Evolutionary conservation across 441 rosid genomes (phyloP).

Genomic region (Mallotus repandus): DNA sequence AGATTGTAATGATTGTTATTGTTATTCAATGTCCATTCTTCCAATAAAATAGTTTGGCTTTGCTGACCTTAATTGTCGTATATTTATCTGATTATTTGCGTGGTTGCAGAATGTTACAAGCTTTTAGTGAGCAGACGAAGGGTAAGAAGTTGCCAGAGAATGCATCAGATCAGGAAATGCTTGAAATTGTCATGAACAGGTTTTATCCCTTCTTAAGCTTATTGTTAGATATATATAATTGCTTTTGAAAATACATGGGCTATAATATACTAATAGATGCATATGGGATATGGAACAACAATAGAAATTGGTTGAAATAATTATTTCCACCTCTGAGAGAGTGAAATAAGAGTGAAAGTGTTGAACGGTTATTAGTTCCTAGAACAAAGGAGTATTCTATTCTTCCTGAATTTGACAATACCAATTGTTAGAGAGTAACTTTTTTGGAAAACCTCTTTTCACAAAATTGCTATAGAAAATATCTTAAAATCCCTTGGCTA

Average conservation of each 20-base stretch:
- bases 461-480: neutral
- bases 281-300: slow-evolving; percentile 4
- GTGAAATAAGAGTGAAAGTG: neutral
- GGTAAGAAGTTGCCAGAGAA: slow-evolving; percentile 66
- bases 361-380: no score
- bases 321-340: slow-evolving; percentile 1
- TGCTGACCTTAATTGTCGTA: neutral
- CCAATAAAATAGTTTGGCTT: neutral
- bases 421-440: neutral
- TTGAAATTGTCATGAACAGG: slow-evolving; percentile 92
- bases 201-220: slow-evolving; percentile 22
- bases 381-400: no score
- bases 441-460: neutral
- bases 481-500: neutral
- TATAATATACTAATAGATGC: slow-evolving; percentile 10
- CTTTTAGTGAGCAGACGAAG: slow-evolving; percentile 80
- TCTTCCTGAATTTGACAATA: neutral
- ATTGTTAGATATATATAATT: slow-evolving; percentile 1
- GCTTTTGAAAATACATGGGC: neutral
- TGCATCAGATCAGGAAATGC: slow-evolving; percentile 90
- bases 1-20: neutral
- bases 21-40: neutral
- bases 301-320: slow-evolving; percentile 1
- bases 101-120: slow-evolving; percentile 77
- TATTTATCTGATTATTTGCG: slow-evolving; percentile 22